Percentiles rank a stretch among this genome's conserved stretches.
These are phyloP conservation scores for Phaseolus coccineus DNA, from an alignment of 331 rosid genomes.

Conservation along the genomic window DNA sequence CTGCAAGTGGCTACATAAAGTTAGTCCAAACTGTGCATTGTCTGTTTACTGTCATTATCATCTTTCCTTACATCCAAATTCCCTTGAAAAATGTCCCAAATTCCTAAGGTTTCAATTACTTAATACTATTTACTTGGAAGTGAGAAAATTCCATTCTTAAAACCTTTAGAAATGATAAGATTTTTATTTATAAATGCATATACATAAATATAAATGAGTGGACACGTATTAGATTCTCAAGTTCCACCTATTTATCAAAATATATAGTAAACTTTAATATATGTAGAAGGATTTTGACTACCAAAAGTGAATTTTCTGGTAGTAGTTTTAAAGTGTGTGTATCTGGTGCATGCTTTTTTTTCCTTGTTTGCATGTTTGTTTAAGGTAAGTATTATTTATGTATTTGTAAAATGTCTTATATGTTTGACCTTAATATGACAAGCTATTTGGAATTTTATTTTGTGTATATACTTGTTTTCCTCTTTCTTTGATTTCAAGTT, in stretches of 20 bases:
- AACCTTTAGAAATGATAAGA: constrained; percentile 1
- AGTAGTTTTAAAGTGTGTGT: constrained; percentile 23
- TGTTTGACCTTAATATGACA: constrained; percentile 1
- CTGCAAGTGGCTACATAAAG: not conserved
- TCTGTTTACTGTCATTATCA: not conserved
- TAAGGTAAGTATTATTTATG: not conserved
- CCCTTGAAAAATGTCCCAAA: not conserved
- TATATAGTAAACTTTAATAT: not conserved
- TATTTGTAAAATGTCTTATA: constrained; percentile 6
- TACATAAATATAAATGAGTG: not conserved
- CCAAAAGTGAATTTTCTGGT: not conserved
- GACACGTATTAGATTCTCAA: not conserved
- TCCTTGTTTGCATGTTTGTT: constrained; percentile 18
- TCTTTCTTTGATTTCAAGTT: constrained; percentile 33
- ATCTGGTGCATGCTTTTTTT: constrained; percentile 3
- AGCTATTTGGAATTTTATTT: constrained; percentile 29
- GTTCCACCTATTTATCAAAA: not conserved
- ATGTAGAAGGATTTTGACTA: not conserved
- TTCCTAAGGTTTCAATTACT: not conserved
- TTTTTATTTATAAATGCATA: not conserved
- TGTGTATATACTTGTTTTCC: constrained; percentile 36
- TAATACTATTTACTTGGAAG: not conserved
- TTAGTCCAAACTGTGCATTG: constrained; percentile 14
- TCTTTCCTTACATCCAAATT: not conserved
- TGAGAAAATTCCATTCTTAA: not conserved